Conservation (phyloP, 1,139 yeast genomes). For the Candida tetrigidarum region DNA sequence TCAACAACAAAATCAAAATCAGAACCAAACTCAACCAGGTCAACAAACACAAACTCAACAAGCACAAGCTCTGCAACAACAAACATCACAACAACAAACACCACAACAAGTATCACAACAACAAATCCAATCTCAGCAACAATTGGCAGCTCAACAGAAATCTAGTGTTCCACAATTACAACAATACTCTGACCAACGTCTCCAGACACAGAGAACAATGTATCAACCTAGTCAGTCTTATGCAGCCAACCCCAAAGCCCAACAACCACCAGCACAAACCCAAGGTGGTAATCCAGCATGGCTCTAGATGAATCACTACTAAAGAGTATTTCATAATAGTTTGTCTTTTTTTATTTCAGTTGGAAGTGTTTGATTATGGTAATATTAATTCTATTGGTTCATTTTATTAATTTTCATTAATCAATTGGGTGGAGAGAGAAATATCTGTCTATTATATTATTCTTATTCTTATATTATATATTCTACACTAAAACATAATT, state of each 20-base stretch:
- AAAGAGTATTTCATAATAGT: background rate
- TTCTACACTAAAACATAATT: too few species aligned
- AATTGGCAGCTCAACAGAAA: slow-evolving; percentile 9
- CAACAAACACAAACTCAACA: slow-evolving; percentile 20
- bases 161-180: slow-evolving; percentile 6
- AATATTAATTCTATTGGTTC: background rate
- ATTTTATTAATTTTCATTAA: background rate
- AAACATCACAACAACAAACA: slow-evolving; percentile 20
- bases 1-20: slow-evolving; percentile 19
- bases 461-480: too few species aligned
- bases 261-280: slow-evolving; percentile 17
- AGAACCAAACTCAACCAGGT: slow-evolving; percentile 17
- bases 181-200: slow-evolving; percentile 16
- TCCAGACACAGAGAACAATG: slow-evolving; percentile 17
- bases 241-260: slow-evolving; percentile 16
- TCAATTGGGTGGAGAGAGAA: background rate
- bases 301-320: slow-evolving; percentile 14
- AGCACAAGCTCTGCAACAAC: slow-evolving; percentile 14
- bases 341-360: background rate
- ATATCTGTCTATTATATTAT: slow-evolving; percentile 2
- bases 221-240: slow-evolving; percentile 16
- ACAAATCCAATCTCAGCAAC: slow-evolving; percentile 19
- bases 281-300: slow-evolving; percentile 22
- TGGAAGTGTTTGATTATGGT: background rate
- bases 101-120: slow-evolving; percentile 17